Evolutionary conservation across 2,329 filamentous ascomycete species (phyloP).

Genomic region (Eurotiales sp.): DNA sequence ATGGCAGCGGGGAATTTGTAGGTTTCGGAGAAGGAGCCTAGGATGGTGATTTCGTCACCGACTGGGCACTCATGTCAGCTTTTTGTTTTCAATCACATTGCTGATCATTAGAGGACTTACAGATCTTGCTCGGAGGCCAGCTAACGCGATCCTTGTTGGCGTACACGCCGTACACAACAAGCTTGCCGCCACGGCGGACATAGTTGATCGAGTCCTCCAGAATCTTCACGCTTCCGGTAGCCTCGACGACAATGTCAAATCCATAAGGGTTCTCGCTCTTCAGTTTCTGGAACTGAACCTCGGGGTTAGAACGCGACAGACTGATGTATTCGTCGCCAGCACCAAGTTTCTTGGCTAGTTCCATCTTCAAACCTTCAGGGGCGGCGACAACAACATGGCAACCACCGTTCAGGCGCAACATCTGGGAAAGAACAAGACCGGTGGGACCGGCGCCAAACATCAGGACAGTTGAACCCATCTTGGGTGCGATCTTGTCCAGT

Average conservation of each 20-base stretch:
- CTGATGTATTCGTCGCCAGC: constrained; percentile 48
- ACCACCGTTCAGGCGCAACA: constrained; percentile 62
- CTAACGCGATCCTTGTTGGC: constrained; percentile 58
- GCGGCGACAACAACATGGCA: constrained; percentile 68
- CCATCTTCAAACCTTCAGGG: constrained; percentile 66
- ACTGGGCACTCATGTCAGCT: constrained; percentile 18
- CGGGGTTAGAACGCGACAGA: constrained; percentile 49
- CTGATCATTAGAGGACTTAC: constrained; percentile 39
- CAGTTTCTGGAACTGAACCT: constrained; percentile 59
- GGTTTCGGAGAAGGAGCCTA: constrained; percentile 70
- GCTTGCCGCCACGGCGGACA: constrained; percentile 65
- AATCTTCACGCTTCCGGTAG: constrained; percentile 65
- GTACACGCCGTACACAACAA: constrained; percentile 71
- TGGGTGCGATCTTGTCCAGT: constrained; percentile 64
- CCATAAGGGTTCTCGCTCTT: constrained; percentile 65
- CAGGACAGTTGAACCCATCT: constrained; percentile 60
- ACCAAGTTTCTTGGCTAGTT: constrained; percentile 54
- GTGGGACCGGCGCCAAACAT: constrained; percentile 67
- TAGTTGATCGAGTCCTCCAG: constrained; percentile 69
- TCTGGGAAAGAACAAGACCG: constrained; percentile 59
- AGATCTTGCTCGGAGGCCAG: constrained; percentile 71
- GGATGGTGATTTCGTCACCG: constrained; percentile 65
- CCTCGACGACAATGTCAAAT: constrained; percentile 70
- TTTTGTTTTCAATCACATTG: neutral
- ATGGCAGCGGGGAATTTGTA: constrained; percentile 65